phyloP scores from a whole-genome alignment of 768 basidiomycete genomes.

The Russula lepida region DNA sequence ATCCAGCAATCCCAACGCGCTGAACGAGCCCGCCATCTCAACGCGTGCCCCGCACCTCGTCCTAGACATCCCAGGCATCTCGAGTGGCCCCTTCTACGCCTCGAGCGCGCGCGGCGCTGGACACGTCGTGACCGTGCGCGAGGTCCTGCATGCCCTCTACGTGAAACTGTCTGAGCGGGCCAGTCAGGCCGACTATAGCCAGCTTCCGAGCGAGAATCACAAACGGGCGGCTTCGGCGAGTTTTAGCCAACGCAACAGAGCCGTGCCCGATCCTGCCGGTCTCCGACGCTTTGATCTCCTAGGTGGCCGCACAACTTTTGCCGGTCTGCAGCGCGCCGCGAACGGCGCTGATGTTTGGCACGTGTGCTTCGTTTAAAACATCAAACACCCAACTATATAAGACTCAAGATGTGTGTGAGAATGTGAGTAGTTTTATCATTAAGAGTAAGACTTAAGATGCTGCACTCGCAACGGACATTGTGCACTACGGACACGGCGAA shows the following conservation, averaged over 20 bases:
- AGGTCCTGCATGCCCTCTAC: conserved; percentile 13
- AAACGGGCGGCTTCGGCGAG: conserved; percentile 12
- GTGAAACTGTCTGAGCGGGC: conserved; percentile 11
- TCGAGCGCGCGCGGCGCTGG: neutral
- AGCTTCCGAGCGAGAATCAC: conserved; percentile 9
- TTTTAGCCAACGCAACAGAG: conserved; percentile 9
- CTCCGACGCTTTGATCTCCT: conserved; percentile 17
- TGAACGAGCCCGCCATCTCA: conserved; percentile 16
- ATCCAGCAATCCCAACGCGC: conserved; percentile 5
- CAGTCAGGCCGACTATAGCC: conserved; percentile 8
- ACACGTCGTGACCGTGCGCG: conserved; percentile 15
- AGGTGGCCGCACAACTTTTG: conserved; percentile 14
- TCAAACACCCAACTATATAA: neutral
- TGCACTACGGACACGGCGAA: neutral
- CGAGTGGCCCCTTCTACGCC: conserved; percentile 12
- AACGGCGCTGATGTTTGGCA: conserved; percentile 15
- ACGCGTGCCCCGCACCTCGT: conserved; percentile 9
- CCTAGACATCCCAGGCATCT: conserved; percentile 15
- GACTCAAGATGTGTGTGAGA: neutral
- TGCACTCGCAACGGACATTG: neutral
- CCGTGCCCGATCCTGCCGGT: conserved; percentile 11
- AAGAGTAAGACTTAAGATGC: neutral
- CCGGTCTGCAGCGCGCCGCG: conserved; percentile 15
- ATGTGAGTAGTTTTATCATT: conserved; percentile 3
- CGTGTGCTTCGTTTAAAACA: conserved; percentile 10